These are phyloP conservation scores for Alternaria atra DNA, from an alignment of 2,329 filamentous ascomycete genomes.

Conservation along the genomic window DNA sequence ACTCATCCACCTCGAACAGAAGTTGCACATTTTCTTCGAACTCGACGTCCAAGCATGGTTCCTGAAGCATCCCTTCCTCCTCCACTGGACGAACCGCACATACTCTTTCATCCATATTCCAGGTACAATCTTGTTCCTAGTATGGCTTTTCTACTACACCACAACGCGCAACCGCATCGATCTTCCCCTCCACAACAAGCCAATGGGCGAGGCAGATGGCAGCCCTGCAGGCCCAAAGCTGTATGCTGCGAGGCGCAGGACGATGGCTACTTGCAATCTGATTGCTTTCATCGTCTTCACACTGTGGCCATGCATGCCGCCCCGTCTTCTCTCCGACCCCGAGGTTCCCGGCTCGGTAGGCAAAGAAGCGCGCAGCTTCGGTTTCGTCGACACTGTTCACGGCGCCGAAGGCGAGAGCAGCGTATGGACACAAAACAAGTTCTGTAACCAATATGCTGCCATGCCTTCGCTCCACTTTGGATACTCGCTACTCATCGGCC, in stretches of 20 bases:
- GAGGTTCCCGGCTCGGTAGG: constrained; percentile 64
- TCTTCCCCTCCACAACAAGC: constrained; percentile 52
- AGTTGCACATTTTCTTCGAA: constrained; percentile 72
- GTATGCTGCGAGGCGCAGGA: constrained; percentile 65
- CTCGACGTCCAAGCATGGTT: constrained; percentile 68
- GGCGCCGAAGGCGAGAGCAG: constrained; percentile 67
- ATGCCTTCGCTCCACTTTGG: constrained; percentile 82
- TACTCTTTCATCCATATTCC: constrained; percentile 84
- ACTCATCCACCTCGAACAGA: constrained; percentile 72
- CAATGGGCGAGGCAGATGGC: constrained; percentile 38
- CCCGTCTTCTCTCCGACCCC: constrained; percentile 63
- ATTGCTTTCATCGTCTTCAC: constrained; percentile 68
- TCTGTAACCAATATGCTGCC: constrained; percentile 80
- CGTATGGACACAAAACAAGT: constrained; percentile 76
- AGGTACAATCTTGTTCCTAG: constrained; percentile 74
- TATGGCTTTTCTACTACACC: constrained; percentile 74
- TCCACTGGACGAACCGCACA: constrained; percentile 75
- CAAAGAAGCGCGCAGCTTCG: constrained; percentile 66
- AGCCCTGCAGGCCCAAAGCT: constrained; percentile 61
- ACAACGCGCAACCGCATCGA: constrained; percentile 66
- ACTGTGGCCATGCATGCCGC: constrained; percentile 69
- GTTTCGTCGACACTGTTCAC: constrained; percentile 68
- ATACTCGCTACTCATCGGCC: constrained; percentile 75
- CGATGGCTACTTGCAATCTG: constrained; percentile 67
- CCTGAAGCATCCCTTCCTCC: constrained; percentile 62